Percentiles rank a stretch among this genome's conserved stretches.
phyloP scores from a whole-genome alignment of 306 rosid species.

The Calophaca sinica region DNA sequence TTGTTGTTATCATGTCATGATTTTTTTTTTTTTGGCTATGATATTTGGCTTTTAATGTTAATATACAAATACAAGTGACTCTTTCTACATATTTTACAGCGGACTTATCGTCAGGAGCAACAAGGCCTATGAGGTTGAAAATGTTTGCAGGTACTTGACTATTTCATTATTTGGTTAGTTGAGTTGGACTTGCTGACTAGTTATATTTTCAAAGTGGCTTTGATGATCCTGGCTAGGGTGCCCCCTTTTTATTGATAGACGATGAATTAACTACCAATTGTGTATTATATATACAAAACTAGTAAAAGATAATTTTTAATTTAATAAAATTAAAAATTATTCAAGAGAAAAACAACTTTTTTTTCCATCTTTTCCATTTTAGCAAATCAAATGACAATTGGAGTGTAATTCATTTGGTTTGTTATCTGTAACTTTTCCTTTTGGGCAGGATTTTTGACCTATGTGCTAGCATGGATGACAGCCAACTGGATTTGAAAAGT shows the following conservation, averaged over 20 bases:
- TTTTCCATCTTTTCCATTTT: neutral
- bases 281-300: neutral
- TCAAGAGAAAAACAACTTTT: neutral
- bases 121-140: conserved; percentile 42
- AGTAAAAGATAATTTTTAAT: too few species aligned
- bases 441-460: conserved; percentile 59
- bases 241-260: neutral
- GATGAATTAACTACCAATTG: neutral
- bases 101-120: conserved; percentile 52
- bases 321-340: neutral
- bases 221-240: too few species aligned
- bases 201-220: neutral
- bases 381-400: conserved; percentile 24
- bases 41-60: neutral
- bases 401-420: conserved; percentile 3
- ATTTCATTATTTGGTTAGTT: neutral
- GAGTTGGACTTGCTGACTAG: neutral
- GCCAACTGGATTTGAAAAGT: conserved; percentile 34
- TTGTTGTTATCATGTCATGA: neutral
- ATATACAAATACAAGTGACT: neutral
- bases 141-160: conserved; percentile 52
- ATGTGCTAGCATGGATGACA: conserved; percentile 53
- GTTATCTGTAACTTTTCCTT: conserved; percentile 5
- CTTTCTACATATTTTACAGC: conserved; percentile 48
- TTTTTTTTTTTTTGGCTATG: neutral